Conservation (phyloP, 2,329 filamentous ascomycete genomes). For the Colletotrichum liriopes region DNA sequence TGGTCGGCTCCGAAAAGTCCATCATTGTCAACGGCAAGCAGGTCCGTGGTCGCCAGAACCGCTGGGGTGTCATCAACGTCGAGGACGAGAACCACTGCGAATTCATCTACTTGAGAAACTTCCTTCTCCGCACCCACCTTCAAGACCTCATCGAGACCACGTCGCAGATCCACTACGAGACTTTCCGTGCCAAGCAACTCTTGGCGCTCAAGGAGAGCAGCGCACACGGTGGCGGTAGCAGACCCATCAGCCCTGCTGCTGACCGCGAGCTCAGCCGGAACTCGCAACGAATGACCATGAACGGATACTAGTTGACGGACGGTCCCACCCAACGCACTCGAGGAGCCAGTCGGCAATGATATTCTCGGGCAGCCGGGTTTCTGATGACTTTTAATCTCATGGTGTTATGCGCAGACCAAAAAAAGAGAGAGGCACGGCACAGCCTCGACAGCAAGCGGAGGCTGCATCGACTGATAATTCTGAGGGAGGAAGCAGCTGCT, state of each 20-base stretch:
- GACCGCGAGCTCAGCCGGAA: conserved; percentile 96
- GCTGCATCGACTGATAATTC: conserved; percentile 32
- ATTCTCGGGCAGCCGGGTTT: conserved; percentile 35
- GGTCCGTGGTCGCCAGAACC: conserved; percentile 97
- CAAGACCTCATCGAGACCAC: conserved; percentile 99
- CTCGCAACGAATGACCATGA: conserved; percentile 98
- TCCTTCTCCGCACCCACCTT: conserved; percentile 97
- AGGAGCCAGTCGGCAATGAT: conserved; percentile 40
- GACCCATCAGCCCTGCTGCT: conserved; percentile 95
- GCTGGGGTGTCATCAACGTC: conserved; percentile 99
- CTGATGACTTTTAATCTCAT: conserved; percentile 43
- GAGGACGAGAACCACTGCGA: conserved; percentile 99
- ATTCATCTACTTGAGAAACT: conserved; percentile 98
- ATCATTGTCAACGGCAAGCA: conserved; percentile 98
- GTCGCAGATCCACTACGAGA: conserved; percentile 99
- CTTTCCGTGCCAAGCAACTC: conserved; percentile 99
- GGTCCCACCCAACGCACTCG: conserved; percentile 28
- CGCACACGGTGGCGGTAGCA: conserved; percentile 83
- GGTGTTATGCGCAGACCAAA: conserved; percentile 43
- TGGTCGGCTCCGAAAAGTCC: conserved; percentile 97
- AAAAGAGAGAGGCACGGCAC: conserved; percentile 32
- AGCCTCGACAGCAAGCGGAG: conserved; percentile 30
- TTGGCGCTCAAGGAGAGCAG: conserved; percentile 98
- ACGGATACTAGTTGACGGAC: conserved; percentile 82
- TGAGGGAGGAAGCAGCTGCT: conserved; percentile 14